Conservation (phyloP, 2,329 filamentous ascomycete genomes). For the Blastomyces percursus region DNA sequence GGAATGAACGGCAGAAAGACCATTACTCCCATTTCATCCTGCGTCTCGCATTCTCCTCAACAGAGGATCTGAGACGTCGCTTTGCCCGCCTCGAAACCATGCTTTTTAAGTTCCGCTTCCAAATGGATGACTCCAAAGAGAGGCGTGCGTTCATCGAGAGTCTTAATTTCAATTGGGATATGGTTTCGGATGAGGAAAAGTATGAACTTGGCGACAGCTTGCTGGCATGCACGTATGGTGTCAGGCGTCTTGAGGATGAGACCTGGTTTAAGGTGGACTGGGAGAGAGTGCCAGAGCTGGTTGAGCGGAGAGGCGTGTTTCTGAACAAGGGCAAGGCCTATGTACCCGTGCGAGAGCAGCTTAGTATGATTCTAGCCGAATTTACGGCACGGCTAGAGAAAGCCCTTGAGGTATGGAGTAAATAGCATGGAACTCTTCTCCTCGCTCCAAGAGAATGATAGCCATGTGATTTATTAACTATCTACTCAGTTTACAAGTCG, state of each 20-base stretch:
- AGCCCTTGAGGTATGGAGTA: conserved; percentile 58
- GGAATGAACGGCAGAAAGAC: conserved; percentile 75
- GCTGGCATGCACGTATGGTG: conserved; percentile 43
- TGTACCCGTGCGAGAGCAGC: conserved; percentile 75
- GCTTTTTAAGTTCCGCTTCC: conserved; percentile 74
- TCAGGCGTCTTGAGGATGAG: conserved; percentile 57
- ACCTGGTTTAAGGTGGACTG: conserved; percentile 95
- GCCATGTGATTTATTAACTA: background rate
- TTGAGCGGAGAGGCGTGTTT: conserved; percentile 68
- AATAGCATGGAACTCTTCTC: conserved; percentile 7
- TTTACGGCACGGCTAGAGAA: conserved; percentile 70
- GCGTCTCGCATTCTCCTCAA: conserved; percentile 80
- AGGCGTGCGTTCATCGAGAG: conserved; percentile 63
- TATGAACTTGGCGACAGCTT: conserved; percentile 53
- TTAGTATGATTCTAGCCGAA: conserved; percentile 79
- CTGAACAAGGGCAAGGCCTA: conserved; percentile 76
- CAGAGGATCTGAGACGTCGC: conserved; percentile 76
- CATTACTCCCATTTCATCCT: conserved; percentile 98
- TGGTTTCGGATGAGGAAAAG: conserved; percentile 70
- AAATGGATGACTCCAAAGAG: conserved; percentile 63
- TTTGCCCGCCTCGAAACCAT: conserved; percentile 81
- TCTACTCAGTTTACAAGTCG: conserved; percentile 63
- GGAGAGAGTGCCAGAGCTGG: conserved; percentile 80
- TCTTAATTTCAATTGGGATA: conserved; percentile 74
- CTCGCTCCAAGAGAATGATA: background rate